Base-by-base conservation (phyloP, 2,329 filamentous ascomycete genomes). In the Raffaelea ambrosiae region DNA sequence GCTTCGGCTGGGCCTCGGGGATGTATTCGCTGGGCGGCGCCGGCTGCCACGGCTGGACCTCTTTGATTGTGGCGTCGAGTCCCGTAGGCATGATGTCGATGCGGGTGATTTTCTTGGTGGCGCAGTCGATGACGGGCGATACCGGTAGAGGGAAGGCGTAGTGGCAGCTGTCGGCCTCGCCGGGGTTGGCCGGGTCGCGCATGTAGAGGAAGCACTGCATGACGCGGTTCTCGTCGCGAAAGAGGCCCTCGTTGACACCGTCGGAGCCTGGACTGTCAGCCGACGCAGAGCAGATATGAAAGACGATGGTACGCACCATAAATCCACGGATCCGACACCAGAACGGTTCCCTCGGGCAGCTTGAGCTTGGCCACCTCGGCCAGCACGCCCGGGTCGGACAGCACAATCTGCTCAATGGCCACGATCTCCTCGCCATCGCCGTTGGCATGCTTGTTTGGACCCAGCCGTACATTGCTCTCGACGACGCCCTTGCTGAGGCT, bases 171-270 rank as follows among this genome's bases (percentile, higher is more conserved):
- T 87, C 82, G n/a, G 65, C 62, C 56, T 84, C 77, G 7, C 65
- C 59, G 1, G 76, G 56, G 57, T 85, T 81, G 26, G 68, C 64
- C 3, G 80, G 79, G 53, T 83, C 81, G 20, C 79, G 69, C 63
- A 84, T 72, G 63, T 86, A 86, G 47, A 85, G 62, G 63, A 82
- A 85, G 61, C 77, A 81, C 59, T 84, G 81, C 58, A 74, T 82
- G 5, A 44, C 43, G 13, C 53, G 51, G 26, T 46, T 31, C 26
- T 53, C 51, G 36, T 53, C 51, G 29, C 48, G 47, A 39, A 50
- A 51, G 5, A 46, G 38, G 20, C 51, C 53, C 36, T 54, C 40
- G 41, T 46, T 48, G 38, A 54, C 51, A 36, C 74, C 74, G 52
- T 77, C 74, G 5, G 26, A 29, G 26, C 26, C 26, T 73, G 71